A percentile compares a stretch with the other conserved stretches of the same genome.
Conservation (phyloP, 148 eudicot genomes). For the Cornus kousa region DNA sequence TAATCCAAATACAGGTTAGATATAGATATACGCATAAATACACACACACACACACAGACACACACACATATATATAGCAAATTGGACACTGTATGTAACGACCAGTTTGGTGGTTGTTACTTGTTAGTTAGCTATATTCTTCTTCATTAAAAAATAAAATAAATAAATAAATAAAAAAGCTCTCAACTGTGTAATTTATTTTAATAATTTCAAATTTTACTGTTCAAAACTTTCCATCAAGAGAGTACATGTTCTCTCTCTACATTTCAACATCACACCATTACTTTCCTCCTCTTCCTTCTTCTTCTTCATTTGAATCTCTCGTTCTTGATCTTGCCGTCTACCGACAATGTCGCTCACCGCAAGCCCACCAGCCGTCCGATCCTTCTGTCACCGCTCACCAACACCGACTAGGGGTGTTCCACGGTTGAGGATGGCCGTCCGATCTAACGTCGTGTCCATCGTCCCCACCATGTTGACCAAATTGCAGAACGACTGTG, state of each 20-base stretch:
- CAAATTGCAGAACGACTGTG: constrained; percentile 48
- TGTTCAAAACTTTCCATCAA: not conserved
- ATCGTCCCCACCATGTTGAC: constrained; percentile 36
- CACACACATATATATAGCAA: too few species aligned
- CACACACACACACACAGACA: too few species aligned
- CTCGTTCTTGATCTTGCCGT: constrained; percentile 17
- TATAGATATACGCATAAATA: too few species aligned
- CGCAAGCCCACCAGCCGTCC: constrained; percentile 29
- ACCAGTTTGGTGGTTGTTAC: not conserved
- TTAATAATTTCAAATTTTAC: not conserved
- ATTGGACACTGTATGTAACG: not conserved
- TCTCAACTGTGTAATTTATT: not conserved
- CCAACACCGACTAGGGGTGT: constrained; percentile 15
- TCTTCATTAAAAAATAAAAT: too few species aligned
- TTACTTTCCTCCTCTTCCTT: not conserved
- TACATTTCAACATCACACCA: not conserved
- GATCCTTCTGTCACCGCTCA: constrained; percentile 23
- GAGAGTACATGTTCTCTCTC: not conserved
- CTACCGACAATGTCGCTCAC: constrained; percentile 30
- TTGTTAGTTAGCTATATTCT: too few species aligned
- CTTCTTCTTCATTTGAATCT: not conserved
- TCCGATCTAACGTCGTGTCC: constrained; percentile 35
- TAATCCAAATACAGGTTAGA: too few species aligned
- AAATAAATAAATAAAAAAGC: too few species aligned
- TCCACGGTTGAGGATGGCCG: constrained; percentile 35